phyloP scores from a whole-genome alignment of 495 filamentous ascomycete species.

The Hyaloscypha variabilis region DNA sequence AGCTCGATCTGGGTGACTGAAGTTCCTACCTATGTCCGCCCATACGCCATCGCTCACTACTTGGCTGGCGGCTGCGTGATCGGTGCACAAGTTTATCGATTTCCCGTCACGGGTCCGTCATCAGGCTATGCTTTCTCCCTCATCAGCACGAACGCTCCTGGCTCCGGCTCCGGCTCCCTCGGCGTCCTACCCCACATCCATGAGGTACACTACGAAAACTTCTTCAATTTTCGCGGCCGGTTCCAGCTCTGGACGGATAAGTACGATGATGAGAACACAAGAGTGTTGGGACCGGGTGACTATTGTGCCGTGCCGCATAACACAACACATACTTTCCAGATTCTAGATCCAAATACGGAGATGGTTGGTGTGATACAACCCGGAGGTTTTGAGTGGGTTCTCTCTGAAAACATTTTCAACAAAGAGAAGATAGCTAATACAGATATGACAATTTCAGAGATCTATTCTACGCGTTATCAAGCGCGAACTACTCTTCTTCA shows the following conservation, averaged over 20 bases:
- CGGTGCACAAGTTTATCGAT: slow-evolving; percentile 25
- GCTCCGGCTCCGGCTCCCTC: slow-evolving; percentile 26
- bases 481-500: slow-evolving; percentile 1
- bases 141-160: slow-evolving; percentile 44
- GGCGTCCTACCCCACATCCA: slow-evolving; percentile 49
- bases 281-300: slow-evolving; percentile 42
- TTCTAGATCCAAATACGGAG: slow-evolving; percentile 48
- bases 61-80: slow-evolving; percentile 15
- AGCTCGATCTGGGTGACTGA: slow-evolving; percentile 20
- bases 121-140: slow-evolving; percentile 45
- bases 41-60: slow-evolving; percentile 19
- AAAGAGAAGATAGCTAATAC: slow-evolving; percentile 1
- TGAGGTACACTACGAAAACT: slow-evolving; percentile 47
- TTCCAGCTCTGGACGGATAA: slow-evolving; percentile 50
- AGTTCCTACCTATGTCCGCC: slow-evolving; percentile 19
- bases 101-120: slow-evolving; percentile 45
- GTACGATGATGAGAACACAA: slow-evolving; percentile 36
- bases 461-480: slow-evolving; percentile 40
- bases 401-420: slow-evolving; percentile 4
- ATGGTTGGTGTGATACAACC: slow-evolving; percentile 46
- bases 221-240: slow-evolving; percentile 46
- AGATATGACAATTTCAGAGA: slow-evolving; percentile 29
- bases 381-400: slow-evolving; percentile 46
- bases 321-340: slow-evolving; percentile 49
- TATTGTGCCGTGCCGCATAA: slow-evolving; percentile 43